phyloP scores from a whole-genome alignment of 306 rosid genomes.

The Cucumis hystrix region DNA sequence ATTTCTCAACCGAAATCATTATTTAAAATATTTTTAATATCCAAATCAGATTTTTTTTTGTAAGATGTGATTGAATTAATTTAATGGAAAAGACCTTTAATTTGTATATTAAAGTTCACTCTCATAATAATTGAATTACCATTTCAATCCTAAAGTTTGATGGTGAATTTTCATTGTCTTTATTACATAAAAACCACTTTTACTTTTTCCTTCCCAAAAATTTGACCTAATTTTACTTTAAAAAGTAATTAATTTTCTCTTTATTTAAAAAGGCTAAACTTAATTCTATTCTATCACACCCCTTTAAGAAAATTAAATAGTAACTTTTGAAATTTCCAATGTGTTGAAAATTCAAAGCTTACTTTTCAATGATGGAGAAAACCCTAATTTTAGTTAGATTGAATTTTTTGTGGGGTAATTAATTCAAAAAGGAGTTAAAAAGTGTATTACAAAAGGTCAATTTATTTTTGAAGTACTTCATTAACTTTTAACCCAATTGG shows the following conservation, averaged over 20 bases:
- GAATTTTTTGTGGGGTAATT: background rate
- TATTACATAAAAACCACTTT: background rate
- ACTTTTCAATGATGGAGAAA: background rate
- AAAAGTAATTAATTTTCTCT: background rate
- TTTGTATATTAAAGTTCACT: background rate
- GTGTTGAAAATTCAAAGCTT: background rate
- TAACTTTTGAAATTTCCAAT: background rate
- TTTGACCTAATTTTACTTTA: background rate
- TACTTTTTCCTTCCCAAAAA: background rate
- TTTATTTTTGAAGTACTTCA: background rate
- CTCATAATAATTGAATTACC: background rate
- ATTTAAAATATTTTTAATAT: background rate
- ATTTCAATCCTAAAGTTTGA: background rate
- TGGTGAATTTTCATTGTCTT: background rate
- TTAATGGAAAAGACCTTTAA: background rate
- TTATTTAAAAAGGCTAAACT: background rate
- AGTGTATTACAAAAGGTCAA: background rate
- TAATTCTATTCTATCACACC: background rate
- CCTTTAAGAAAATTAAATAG: background rate
- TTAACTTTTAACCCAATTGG: background rate
- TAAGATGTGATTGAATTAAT: background rate
- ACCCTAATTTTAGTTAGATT: background rate
- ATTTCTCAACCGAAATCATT: background rate
- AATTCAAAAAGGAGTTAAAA: background rate
- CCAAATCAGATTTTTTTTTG: background rate